These are phyloP conservation scores for Polymyxa betae DNA, from an alignment of 208 protist genomes.

Conservation along the genomic window DNA sequence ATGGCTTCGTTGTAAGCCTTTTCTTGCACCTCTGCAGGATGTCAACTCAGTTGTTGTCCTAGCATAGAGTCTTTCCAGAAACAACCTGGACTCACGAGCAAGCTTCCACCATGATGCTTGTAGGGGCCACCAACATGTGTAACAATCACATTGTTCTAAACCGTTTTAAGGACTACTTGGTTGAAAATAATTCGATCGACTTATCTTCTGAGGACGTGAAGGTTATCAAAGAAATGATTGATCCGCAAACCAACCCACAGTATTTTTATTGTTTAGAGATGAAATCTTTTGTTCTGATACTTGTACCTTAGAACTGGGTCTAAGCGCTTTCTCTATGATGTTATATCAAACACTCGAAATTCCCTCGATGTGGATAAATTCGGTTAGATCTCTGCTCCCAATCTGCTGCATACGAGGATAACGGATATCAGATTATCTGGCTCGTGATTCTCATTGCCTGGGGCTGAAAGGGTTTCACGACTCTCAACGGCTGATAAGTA, in stretches of 20 bases:
- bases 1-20: slow-evolving; percentile 35
- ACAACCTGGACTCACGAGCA: slow-evolving; percentile 20
- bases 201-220: neutral
- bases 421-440: neutral
- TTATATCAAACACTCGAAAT: slow-evolving; percentile 37
- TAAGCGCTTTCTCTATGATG: neutral
- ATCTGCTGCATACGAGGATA: neutral
- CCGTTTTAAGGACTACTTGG: neutral
- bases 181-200: slow-evolving; percentile 15
- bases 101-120: slow-evolving; percentile 36
- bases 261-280: neutral
- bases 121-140: neutral
- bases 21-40: neutral
- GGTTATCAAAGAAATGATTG: neutral
- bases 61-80: neutral
- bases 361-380: slow-evolving; percentile 42
- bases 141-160: no score
- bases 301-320: neutral
- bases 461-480: neutral
- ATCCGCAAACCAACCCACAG: neutral
- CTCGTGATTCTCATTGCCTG: slow-evolving; percentile 4
- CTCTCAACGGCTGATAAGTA: neutral
- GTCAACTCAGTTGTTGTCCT: neutral
- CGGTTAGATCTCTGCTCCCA: neutral
- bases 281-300: neutral